Base-by-base conservation (phyloP, 208 protist species). In the Wallacemonas sp. region DNA sequence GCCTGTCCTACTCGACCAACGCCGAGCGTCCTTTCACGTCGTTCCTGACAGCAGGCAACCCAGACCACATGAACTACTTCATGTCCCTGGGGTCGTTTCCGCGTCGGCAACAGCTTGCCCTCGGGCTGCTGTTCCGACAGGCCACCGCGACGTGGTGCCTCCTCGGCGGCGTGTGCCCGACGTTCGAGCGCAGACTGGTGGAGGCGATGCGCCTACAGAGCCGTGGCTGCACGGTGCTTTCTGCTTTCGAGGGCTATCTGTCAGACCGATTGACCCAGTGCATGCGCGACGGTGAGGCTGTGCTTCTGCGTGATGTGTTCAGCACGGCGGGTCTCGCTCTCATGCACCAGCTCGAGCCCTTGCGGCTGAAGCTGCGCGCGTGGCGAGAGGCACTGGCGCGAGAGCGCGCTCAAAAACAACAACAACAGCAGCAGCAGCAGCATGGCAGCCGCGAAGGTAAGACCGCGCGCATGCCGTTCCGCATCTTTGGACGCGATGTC, bases 221-320 rank as follows among this genome's bases (percentile, higher is more conserved):
- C 64, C 78, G 54, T 14, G 79, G 80, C 19, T 87, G 83, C 67
- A 63, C 75, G 19, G 72, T 80, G 3, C 23, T 90, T 14, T 96
- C 90, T 4, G 71, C 78, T 14, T 34, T 75, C 17, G 71, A 88
- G 32, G 38, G 68, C 2, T 56, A 68, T 11, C 68, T 76, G 24
- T 61, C 63, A n/a, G 76, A 85, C n/a, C 64, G 71, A 23, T 43
- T 93, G 16, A 41, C 82, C 5, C 62, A 73, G 24, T 83, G 84
- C 21, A 80, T 87, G 76, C 68, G 46, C 26, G 38, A 74, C 48
- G 87, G 87, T 14, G 66, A 74, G 34, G 90, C 87, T 4, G 81
- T 96, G 19, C 58, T 96, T 27, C 62, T 95, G 47, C 85, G 85
- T 39, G 87, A 92, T 65, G 76, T 87, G 38, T 58, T 80, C 44